These are phyloP conservation scores for Calophaca sinica DNA, from an alignment of 306 rosid genomes.

Conservation along the genomic window DNA sequence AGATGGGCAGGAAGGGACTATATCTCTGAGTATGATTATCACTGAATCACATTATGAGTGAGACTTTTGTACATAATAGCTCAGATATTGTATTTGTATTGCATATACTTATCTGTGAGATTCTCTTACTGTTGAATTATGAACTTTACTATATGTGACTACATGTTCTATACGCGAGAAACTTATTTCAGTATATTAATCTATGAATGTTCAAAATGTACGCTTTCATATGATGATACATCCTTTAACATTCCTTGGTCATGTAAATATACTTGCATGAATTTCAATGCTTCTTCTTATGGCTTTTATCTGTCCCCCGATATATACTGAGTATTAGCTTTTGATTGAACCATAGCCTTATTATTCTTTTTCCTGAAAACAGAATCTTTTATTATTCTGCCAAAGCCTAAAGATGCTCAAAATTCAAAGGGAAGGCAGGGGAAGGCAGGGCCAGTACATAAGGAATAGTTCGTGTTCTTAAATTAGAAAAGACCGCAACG, in stretches of 20 bases:
- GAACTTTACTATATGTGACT: constrained; percentile 8
- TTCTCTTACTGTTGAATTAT: constrained; percentile 15
- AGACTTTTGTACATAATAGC: constrained; percentile 55
- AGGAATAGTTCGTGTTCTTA: background rate
- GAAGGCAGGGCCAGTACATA: background rate
- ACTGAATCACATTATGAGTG: background rate
- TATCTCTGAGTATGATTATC: constrained; percentile 54
- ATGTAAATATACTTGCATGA: constrained; percentile 5
- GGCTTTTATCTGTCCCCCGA: background rate
- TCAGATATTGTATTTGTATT: constrained; percentile 29
- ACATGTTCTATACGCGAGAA: constrained; percentile 28
- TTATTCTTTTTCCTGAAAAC: constrained; percentile 7
- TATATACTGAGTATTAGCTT: constrained; percentile 23
- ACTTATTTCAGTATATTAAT: constrained; percentile 7
- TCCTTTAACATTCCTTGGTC: constrained; percentile 22
- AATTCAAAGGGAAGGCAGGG: background rate
- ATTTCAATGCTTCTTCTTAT: constrained; percentile 8
- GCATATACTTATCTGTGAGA: constrained; percentile 20
- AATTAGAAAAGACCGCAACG: background rate
- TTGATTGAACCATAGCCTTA: background rate
- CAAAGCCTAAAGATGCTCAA: constrained; percentile 19
- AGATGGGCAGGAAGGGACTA: constrained; percentile 76
- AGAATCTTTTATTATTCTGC: constrained; percentile 2
- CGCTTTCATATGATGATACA: background rate
- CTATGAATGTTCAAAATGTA: constrained; percentile 22